Base-by-base conservation (phyloP, 768 basidiomycete species). In the Megacollybia marginata region DNA sequence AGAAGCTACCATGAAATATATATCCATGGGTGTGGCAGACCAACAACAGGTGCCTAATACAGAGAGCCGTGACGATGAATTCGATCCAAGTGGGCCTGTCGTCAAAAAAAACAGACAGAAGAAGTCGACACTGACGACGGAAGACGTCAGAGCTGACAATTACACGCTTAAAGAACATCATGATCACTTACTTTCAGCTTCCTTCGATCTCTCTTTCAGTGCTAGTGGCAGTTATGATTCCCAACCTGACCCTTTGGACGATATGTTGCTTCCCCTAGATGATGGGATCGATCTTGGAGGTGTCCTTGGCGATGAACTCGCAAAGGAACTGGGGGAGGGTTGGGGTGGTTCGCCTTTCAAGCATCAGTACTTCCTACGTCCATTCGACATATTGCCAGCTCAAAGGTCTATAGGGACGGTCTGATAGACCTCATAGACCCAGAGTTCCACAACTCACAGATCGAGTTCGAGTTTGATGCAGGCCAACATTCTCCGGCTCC, bases 81-180 rank as follows among this genome's bases (percentile, higher is more conserved):
- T 79, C 55, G 66, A 78, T 52, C 75, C 76, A n/a, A 58, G 60
- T 33, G 23, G 44, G 6, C 23, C 23, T 28, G 23, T 16, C 33
- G 33, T 19, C n/a, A 12, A 31, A 43, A 23, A 52, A 44, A 33
- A 68, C 55, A 51, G 52, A 36, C 23, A 67, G 62, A 65, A 35
- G 62, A 53, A 36, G 33, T 53, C 42, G 44, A 52, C 59, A 49
- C 66, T 58, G 45, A 62, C 59, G 32, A 55, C 64, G 9, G 83
- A 85, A 57, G 52, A 65, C 32, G 61, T 69, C 10, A 72, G 83
- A 44, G 74, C 72, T 42, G 76, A 79, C 28, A 57, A 67, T 49
- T 78, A 85, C 60, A 88, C 82, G 33, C 74, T 91, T n/a, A 68
- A 79, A 10, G 88, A 91, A 58, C 75, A 82, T 52, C 78, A 85